Base-by-base conservation (phyloP, 805 yeast species). In the Sugiyamaella chiloensis region DNA sequence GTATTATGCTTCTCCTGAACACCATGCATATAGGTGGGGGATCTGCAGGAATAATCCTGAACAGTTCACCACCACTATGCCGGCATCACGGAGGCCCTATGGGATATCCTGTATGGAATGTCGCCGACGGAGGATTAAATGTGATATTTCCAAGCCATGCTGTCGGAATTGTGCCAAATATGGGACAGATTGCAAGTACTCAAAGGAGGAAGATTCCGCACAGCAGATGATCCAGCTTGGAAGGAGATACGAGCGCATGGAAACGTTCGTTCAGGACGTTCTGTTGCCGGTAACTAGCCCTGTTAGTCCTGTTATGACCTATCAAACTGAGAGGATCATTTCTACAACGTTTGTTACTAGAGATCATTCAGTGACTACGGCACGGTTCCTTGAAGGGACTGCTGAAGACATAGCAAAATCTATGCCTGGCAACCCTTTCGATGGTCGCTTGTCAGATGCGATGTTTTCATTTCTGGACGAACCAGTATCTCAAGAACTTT, bases 111-210 rank as follows among this genome's bases (percentile, higher is more conserved):
- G 45, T 20, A 30, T 26, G 19, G 52, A 42, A 29, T 50, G 52
- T 17, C 51, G 52, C 5, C 44, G 43, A n/a, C 40, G 42, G 19
- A 50, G 46, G 40, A 41, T 50, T 16, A 42, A 42, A 20, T 42
- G 45, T n/a, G 45, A 42, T 30, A 7, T 42, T 11, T 14, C 12
- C 12, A 42, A 42, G 17, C 45, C 45, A 2, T 12, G n/a, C 23
- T 42, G 45, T 31, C 11, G n/a, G 23, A 42, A 42, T 19, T 42
- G 45, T 21, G 11, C 45, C 20, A 42, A 42, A 24, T 32, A 32
- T 31, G 45, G 45, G 16, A 8, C 26, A 5, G 24, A 11, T 4
- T 42, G 45, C 24, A 39, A 42, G n/a, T 42, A 42, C 31, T 17
- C 45, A 8, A 42, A 39, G 45, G 29, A 42, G 4, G 39, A 24